Evolutionary conservation across 768 basidiomycete genomes (phyloP).

Genomic region (Lepiota venenata): DNA sequence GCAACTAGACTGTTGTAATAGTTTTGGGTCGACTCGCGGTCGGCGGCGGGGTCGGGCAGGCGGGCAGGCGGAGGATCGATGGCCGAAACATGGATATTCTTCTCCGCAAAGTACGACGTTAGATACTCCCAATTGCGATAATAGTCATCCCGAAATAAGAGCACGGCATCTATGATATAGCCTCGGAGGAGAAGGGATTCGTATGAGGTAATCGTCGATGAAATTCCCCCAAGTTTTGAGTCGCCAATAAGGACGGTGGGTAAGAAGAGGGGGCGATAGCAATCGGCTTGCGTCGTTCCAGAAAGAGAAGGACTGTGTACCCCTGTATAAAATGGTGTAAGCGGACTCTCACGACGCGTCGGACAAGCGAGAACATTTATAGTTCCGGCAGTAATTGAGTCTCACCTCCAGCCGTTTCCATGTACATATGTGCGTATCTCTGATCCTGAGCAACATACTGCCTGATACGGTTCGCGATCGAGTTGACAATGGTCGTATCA

Average conservation of each 20-base stretch:
- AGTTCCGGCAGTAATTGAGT: conserved; percentile 6
- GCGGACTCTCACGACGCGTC: conserved; percentile 5
- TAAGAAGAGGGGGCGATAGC: conserved; percentile 82
- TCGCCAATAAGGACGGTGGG: conserved; percentile 89
- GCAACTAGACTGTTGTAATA: conserved; percentile 65
- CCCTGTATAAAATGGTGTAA: conserved; percentile 41
- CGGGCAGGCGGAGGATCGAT: conserved; percentile 58
- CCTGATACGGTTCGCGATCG: conserved; percentile 62
- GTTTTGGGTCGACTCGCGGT: conserved; percentile 51
- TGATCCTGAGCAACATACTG: conserved; percentile 36
- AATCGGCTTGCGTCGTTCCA: conserved; percentile 80
- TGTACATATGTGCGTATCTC: conserved; percentile 58
- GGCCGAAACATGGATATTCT: conserved; percentile 52
- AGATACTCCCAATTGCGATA: conserved; percentile 90
- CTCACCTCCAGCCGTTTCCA: conserved; percentile 96
- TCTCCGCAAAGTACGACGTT: conserved; percentile 71
- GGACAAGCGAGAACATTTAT: conserved; percentile 1
- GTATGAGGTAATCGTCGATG: conserved; percentile 85
- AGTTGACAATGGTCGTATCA: conserved; percentile 61
- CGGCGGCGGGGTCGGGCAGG: conserved; percentile 36
- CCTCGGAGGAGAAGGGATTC: conserved; percentile 90
- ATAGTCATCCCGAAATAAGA: conserved; percentile 83
- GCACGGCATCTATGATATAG: conserved; percentile 79
- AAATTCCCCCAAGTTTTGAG: conserved; percentile 89
- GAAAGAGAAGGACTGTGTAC: conserved; percentile 89